Conservation (phyloP, 768 basidiomycete genomes). For the Agaricus sinodeliciosus region DNA sequence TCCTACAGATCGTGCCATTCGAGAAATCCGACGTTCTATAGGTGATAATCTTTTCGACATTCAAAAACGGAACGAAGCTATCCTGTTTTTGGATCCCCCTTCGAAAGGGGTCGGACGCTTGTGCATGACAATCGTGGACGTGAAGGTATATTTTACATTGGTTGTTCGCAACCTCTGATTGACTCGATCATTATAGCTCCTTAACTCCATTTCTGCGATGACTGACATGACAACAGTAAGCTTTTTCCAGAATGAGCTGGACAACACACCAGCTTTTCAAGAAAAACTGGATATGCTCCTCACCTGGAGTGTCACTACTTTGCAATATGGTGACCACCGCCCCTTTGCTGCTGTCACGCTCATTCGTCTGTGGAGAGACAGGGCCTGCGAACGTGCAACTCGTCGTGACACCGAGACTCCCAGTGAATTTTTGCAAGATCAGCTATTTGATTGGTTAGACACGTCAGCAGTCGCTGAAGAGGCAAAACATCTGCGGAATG, state of each 20-base stretch:
- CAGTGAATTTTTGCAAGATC: constrained; percentile 62
- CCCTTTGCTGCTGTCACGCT: constrained; percentile 70
- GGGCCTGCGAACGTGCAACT: constrained; percentile 54
- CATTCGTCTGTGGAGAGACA: constrained; percentile 55
- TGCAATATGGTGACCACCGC: constrained; percentile 80
- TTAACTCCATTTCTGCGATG: constrained; percentile 68
- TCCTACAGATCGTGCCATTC: constrained; percentile 23
- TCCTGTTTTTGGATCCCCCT: constrained; percentile 66
- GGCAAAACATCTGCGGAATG: constrained; percentile 43
- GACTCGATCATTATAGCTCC: constrained; percentile 34
- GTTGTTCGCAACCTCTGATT: constrained; percentile 3
- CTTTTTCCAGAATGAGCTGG: constrained; percentile 48
- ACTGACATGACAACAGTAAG: constrained; percentile 52
- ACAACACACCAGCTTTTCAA: constrained; percentile 40
- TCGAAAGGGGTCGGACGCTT: constrained; percentile 52
- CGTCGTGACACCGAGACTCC: constrained; percentile 56
- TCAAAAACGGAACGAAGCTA: constrained; percentile 71
- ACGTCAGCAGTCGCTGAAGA: constrained; percentile 55
- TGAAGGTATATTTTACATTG: constrained; percentile 30
- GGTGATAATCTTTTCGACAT: constrained; percentile 62
- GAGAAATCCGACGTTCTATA: constrained; percentile 42
- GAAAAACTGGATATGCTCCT: constrained; percentile 69
- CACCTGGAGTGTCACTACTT: constrained; percentile 74
- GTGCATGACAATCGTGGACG: constrained; percentile 51
- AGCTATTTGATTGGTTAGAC: constrained; percentile 80